Base-by-base conservation (phyloP, 225 moss, liverwort and hornwort genomes). In the Straminergon stramineum region DNA sequence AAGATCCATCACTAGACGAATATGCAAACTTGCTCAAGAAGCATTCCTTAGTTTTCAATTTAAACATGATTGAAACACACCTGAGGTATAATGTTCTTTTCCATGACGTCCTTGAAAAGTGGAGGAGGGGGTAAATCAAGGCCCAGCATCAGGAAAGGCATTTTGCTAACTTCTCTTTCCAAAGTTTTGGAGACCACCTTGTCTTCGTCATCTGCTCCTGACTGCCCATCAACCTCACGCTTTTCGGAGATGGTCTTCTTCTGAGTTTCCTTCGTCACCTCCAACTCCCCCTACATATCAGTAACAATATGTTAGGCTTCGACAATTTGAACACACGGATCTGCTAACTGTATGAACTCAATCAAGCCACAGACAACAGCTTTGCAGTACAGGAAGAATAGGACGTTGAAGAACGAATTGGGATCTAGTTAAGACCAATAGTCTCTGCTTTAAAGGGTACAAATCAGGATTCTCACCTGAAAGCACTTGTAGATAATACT, bases 41-140 rank as follows among this genome's bases (percentile, higher is more conserved):
- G 68, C 11, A 64, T 70, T 68, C 6, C 24, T 55, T 63, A n/a
- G 30, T 81, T 84, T 79, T 37, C 76, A 91, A 89, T 57, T 58
- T 71, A 13, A 86, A 66, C 39, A 82, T 70, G 69, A 63, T 41
- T 77, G 27, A 62, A 57, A 83, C 89, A 74, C 70, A 98, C 98
- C 91, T 99, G 99, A 55, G 99, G 99, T 75, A 99, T 99, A 24
- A 99, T 99, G 67, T 99, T 99, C 88, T 99, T 99, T 89, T 99
- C 99, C 99, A 99, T 99, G 35, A 99, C 96, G 87, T 99, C 99
- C 88, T 96, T 97, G 85, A 99, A 99, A 76, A 99, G 96, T 26
- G 99, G 99, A 74, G 99, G 97, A 53, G 99, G 97, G 86, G 99
- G 99, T 79, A 99, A 95, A 92, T 97, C 99, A 90, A 99, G 94